These are phyloP conservation scores for Rhizoclosmatium hyalinum DNA, from an alignment of 371 early-diverging fungal genomes.

Conservation along the genomic window DNA sequence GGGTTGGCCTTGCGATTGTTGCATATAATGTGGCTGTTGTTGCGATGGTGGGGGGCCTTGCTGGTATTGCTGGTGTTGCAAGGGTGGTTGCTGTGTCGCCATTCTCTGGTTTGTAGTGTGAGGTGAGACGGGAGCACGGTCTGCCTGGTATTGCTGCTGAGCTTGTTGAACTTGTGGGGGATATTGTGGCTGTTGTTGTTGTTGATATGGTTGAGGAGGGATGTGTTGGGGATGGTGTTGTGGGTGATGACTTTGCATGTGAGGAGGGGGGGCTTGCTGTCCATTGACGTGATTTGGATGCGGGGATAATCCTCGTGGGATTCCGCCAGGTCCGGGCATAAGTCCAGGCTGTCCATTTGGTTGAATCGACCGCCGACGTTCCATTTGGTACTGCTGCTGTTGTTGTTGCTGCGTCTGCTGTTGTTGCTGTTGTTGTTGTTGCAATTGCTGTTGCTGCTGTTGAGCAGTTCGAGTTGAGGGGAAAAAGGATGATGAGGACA, in stretches of 20 bases:
- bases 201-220: not conserved
- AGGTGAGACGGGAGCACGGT: not conserved
- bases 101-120: not conserved
- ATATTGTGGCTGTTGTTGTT: not conserved
- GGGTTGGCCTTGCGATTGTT: not conserved
- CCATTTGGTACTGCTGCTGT: slow-evolving; percentile 3
- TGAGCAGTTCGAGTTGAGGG: not conserved
- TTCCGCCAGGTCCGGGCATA: not conserved
- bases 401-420: slow-evolving; percentile 12
- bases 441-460: slow-evolving; percentile 15
- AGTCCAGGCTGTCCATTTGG: not conserved
- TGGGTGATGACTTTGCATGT: not conserved
- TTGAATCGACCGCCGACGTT: slow-evolving; percentile 1
- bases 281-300: not conserved
- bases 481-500: not conserved
- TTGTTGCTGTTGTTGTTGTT: slow-evolving; percentile 17
- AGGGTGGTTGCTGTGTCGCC: not conserved
- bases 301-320: not conserved
- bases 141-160: not conserved
- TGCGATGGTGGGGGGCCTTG: not conserved
- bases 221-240: slow-evolving; percentile 12
- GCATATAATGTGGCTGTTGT: not conserved
- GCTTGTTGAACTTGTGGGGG: not conserved
- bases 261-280: not conserved
- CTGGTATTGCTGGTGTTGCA: not conserved